These are phyloP conservation scores for Backusella macrospora DNA, from an alignment of 192 early-diverging fungal species.

Conservation along the genomic window DNA sequence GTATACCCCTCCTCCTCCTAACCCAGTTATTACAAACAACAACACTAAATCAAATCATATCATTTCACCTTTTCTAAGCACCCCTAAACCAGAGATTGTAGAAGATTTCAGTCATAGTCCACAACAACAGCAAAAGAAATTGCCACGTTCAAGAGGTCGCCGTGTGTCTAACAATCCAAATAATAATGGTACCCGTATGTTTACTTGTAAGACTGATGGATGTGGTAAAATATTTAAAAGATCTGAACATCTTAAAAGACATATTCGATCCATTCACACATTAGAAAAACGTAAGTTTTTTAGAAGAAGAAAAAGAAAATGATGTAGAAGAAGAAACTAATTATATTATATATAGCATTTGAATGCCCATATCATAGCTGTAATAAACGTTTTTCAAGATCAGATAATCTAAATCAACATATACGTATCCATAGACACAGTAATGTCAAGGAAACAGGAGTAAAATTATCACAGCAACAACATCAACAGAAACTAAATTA, in stretches of 20 bases:
- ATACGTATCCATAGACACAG: slow-evolving; percentile 60
- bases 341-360: slow-evolving; percentile 35
- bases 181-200: slow-evolving; percentile 39
- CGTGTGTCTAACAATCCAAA: slow-evolving; percentile 51
- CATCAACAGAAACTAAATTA: background rate
- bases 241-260: slow-evolving; percentile 62
- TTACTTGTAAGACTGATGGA: slow-evolving; percentile 53
- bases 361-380: slow-evolving; percentile 55
- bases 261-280: slow-evolving; percentile 60
- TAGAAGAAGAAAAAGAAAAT: background rate
- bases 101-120: background rate
- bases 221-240: slow-evolving; percentile 62
- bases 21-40: background rate
- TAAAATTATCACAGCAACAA: background rate
- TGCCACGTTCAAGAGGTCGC: slow-evolving; percentile 45
- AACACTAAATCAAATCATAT: background rate
- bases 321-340: background rate
- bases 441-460: background rate
- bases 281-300: slow-evolving; percentile 61
- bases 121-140: background rate
- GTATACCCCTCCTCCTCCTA: slow-evolving; percentile 11
- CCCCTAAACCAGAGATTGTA: background rate
- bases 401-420: slow-evolving; percentile 61
- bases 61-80: background rate
- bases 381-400: slow-evolving; percentile 58